Percentiles rank a stretch among this genome's conserved stretches.
Conservation (phyloP, 2,329 filamentous ascomycete genomes). For the Nannizziopsis arthrosporioides region DNA sequence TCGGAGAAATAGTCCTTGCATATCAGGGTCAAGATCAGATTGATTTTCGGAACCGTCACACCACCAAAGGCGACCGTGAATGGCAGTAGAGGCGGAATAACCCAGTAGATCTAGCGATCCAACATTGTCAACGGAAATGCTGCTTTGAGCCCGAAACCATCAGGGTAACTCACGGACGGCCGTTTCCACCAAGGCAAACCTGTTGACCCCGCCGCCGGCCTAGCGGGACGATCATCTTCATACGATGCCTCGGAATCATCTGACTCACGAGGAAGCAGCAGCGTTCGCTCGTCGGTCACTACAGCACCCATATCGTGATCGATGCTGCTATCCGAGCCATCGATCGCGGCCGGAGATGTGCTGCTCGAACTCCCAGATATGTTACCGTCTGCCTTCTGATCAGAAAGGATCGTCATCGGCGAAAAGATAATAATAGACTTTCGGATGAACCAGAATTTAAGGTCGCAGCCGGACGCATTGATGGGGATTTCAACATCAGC, state of each 20-base stretch:
- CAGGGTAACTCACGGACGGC: conserved; percentile 36
- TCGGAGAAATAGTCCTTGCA: conserved; percentile 75
- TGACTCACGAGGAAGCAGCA: conserved; percentile 6
- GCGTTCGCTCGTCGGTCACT: conserved; percentile 7
- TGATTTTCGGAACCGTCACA: conserved; percentile 72
- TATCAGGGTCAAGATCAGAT: conserved; percentile 71
- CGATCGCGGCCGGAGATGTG: not conserved
- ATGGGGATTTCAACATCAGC: no score
- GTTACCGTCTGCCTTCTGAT: not conserved
- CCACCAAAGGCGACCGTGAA: conserved; percentile 81
- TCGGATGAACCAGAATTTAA: conserved; percentile 1
- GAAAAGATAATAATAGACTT: conserved; percentile 1
- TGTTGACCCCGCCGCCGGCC: conserved; percentile 1
- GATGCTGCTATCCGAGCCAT: not conserved
- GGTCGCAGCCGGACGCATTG: not conserved
- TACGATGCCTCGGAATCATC: not conserved
- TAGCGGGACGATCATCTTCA: not conserved
- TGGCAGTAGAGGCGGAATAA: conserved; percentile 66
- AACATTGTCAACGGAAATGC: conserved; percentile 9
- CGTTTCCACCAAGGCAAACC: conserved; percentile 33
- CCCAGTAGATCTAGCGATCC: conserved; percentile 59
- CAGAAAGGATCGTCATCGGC: not conserved
- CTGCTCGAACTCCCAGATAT: not conserved
- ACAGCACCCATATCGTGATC: not conserved
- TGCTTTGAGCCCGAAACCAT: not conserved